A percentile compares a stretch with the other conserved stretches of the same genome.
Evolutionary conservation across 306 rosid genomes (phyloP).

Genomic region (Vigna unguiculata): DNA sequence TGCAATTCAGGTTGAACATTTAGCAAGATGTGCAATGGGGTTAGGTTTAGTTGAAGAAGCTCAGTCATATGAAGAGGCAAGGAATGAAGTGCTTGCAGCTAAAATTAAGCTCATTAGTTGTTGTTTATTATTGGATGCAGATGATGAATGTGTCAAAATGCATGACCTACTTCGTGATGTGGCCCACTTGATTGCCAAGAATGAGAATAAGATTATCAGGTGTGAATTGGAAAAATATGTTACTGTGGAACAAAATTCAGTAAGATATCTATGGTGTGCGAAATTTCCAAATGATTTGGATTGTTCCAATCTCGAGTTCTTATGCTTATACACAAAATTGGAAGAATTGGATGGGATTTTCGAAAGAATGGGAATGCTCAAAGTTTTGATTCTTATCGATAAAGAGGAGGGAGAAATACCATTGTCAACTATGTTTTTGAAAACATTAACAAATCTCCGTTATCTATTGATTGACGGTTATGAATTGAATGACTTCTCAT

Average conservation of each 20-base stretch:
- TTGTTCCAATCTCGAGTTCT: constrained; percentile 19
- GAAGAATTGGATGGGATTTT: neutral
- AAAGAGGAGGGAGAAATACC: rapidly evolving
- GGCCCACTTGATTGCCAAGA: neutral
- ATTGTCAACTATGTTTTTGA: neutral
- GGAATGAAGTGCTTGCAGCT: neutral
- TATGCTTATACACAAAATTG: neutral
- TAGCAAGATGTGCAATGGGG: constrained; percentile 13
- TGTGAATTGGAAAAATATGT: neutral
- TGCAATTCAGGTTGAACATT: constrained; percentile 11
- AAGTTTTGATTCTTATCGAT: neutral
- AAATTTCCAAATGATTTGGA: neutral
- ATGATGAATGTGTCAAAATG: constrained; percentile 15
- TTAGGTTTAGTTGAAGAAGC: constrained; percentile 4
- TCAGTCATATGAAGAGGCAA: neutral
- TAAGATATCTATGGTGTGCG: constrained; percentile 15
- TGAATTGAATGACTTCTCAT: constrained; percentile 22
- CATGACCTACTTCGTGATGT: constrained; percentile 38
- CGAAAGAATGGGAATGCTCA: constrained; percentile 10
- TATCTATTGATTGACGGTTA: rapidly evolving
- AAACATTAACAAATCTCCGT: neutral
- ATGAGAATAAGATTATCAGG: neutral
- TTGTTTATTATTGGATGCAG: neutral
- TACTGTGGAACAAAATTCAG: neutral
- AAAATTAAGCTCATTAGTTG: constrained; percentile 11